These are phyloP conservation scores for Coniella vitis DNA, from an alignment of 2,329 filamentous ascomycete genomes.

Conservation along the genomic window DNA sequence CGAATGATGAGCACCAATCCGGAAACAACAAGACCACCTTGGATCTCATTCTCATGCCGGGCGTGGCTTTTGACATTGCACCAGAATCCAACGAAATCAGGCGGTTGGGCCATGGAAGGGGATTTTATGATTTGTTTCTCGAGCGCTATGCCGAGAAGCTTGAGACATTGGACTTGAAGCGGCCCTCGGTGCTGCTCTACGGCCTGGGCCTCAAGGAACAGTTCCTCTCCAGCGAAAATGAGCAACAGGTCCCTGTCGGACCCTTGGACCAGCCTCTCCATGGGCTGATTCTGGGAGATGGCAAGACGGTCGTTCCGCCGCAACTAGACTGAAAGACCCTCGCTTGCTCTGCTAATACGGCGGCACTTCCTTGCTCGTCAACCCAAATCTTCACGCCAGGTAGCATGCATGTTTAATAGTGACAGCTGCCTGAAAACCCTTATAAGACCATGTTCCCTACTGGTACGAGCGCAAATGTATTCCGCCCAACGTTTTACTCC, in stretches of 20 bases:
- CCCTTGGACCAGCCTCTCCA: constrained; percentile 74
- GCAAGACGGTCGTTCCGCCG: constrained; percentile 32
- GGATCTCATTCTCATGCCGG: constrained; percentile 86
- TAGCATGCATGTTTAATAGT: constrained; percentile 3
- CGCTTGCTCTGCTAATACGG: constrained; percentile 37
- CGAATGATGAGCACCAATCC: constrained; percentile 37
- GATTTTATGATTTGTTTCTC: constrained; percentile 94
- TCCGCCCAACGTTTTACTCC: not conserved
- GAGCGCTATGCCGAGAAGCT: constrained; percentile 56
- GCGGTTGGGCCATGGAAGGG: constrained; percentile 86
- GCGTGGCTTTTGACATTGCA: constrained; percentile 78
- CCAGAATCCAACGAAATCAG: constrained; percentile 48
- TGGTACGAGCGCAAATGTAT: not conserved
- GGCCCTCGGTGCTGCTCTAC: constrained; percentile 47
- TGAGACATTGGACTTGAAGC: constrained; percentile 23
- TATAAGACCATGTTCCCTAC: not conserved
- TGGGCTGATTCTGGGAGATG: constrained; percentile 67
- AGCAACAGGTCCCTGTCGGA: constrained; percentile 62
- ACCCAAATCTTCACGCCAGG: not conserved
- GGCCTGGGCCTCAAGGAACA: constrained; percentile 85
- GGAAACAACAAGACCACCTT: constrained; percentile 49
- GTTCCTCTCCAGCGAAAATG: constrained; percentile 54
- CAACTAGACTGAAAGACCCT: constrained; percentile 37
- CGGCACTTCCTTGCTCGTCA: not conserved
- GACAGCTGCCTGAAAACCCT: not conserved